Percentiles rank a stretch among this genome's conserved stretches.
phyloP scores from a whole-genome alignment of 768 basidiomycete species.

The Suillus tomentosus region DNA sequence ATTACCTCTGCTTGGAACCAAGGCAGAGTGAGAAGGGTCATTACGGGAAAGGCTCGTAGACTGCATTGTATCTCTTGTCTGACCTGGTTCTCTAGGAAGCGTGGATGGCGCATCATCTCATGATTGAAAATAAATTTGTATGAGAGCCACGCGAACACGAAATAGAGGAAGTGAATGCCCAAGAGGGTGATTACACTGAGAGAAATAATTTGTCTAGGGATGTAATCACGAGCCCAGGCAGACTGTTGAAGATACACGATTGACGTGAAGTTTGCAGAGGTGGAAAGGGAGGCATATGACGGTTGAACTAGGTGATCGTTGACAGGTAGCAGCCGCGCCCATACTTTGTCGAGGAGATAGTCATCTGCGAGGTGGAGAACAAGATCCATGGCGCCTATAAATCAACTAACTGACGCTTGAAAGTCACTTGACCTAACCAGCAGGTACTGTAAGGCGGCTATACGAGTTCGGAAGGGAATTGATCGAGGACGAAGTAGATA shows the following conservation, averaged over 20 bases:
- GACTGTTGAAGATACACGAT: slow-evolving; percentile 46
- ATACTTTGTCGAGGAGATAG: slow-evolving; percentile 75
- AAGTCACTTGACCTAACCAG: background rate
- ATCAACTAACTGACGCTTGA: background rate
- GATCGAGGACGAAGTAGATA: no score
- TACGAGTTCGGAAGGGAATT: no score
- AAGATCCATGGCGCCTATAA: slow-evolving; percentile 66
- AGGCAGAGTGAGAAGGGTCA: slow-evolving; percentile 84
- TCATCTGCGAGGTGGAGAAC: slow-evolving; percentile 74
- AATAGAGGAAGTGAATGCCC: slow-evolving; percentile 87
- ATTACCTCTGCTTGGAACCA: slow-evolving; percentile 94
- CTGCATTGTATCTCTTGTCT: slow-evolving; percentile 75
- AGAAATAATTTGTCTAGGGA: slow-evolving; percentile 78
- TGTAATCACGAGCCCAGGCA: slow-evolving; percentile 84
- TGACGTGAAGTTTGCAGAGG: slow-evolving; percentile 40
- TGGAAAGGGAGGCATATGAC: background rate
- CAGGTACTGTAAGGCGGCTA: no score
- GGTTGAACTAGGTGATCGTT: slow-evolving; percentile 41
- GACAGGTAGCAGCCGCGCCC: slow-evolving; percentile 72
- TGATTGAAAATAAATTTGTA: slow-evolving; percentile 91
- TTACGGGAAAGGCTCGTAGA: slow-evolving; percentile 76
- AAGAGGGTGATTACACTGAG: slow-evolving; percentile 70
- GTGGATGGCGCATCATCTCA: slow-evolving; percentile 93
- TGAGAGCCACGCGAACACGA: slow-evolving; percentile 82
- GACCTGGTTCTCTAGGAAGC: slow-evolving; percentile 89